Base-by-base conservation (phyloP, 306 rosid genomes). In the Rubus parviflorus region DNA sequence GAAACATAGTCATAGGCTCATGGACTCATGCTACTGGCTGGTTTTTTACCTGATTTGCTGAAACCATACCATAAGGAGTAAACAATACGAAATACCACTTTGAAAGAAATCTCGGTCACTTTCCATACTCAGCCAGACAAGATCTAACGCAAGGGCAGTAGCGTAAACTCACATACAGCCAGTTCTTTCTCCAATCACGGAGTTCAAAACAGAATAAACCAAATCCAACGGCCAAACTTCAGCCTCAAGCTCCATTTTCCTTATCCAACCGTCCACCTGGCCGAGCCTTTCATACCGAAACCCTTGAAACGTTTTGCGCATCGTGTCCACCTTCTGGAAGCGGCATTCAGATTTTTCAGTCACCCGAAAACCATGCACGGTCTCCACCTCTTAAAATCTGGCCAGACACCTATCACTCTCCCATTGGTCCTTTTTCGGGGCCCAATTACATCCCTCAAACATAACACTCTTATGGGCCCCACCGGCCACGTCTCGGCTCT, bases 251-350 rank as follows among this genome's bases (percentile, higher is more conserved):
- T 48, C 41, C 2, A 13, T 19, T 53, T 30, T 53, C 63, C 10
- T 13, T 61, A 76, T 80, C 81, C 0, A 7, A 42, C 88, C 89
- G 16, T 83, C 85, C 92, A 89, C 76, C 7, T 80, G 89, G 76
- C 81, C 8, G 4, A 6, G 12, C 7, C 11, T 35, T 43, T 64
- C 4, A 70, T 76, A 74, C 54, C 54, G 82, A 41, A 79, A 79
- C 56, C 48, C 58, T 1, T 12, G 0, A 38, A 47, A 12, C 22
- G 11, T 49, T 6, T 8, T 76, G 80, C 25, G 73, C 87, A 83
- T 25, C 82, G 83, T 83, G 85, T 77, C 73, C 77, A 7, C 72
- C 81, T 82, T 78, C 82, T 69, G 48, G 60, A 64, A 76, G 20
- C 68, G 13, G 52, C 15, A 0, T 17, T 16, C 22, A 7, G 46